Conservation (phyloP, 768 basidiomycete genomes). For the Tulasnella sp. region DNA sequence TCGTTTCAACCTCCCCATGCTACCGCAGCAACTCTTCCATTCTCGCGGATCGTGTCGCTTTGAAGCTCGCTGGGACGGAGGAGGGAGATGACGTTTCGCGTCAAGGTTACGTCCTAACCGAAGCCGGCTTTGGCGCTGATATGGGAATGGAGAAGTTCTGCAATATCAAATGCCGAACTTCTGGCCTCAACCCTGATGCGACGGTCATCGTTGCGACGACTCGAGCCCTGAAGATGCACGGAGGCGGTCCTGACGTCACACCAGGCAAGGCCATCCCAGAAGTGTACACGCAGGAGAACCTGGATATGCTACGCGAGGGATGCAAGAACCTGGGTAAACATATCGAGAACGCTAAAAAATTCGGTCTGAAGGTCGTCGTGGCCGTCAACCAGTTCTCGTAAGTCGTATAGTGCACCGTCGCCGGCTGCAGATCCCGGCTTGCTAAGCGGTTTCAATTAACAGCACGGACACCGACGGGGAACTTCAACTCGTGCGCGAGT, state of each 20-base stretch:
- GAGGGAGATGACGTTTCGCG: conserved; percentile 80
- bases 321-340: conserved; percentile 92
- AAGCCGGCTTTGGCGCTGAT: conserved; percentile 98
- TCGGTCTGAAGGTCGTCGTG: conserved; percentile 94
- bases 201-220: conserved; percentile 96
- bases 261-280: conserved; percentile 93
- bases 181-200: conserved; percentile 91
- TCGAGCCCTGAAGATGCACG: conserved; percentile 98
- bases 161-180: conserved; percentile 97
- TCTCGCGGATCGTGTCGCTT: conserved; percentile 93
- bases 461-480: conserved; percentile 92
- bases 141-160: conserved; percentile 99
- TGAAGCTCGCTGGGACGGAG: conserved; percentile 96
- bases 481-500: conserved; percentile 77
- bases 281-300: conserved; percentile 92
- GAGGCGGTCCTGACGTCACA: conserved; percentile 94
- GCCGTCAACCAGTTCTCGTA: conserved; percentile 95
- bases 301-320: conserved; percentile 85
- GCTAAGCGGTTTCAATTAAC: conserved; percentile 6
- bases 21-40: conserved; percentile 84
- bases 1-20: background rate
- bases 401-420: conserved; percentile 42
- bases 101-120: conserved; percentile 94
- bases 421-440: background rate
- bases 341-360: conserved; percentile 93